These are phyloP conservation scores for Penicilliopsis zonata DNA, from an alignment of 495 filamentous ascomycete genomes.

Conservation along the genomic window DNA sequence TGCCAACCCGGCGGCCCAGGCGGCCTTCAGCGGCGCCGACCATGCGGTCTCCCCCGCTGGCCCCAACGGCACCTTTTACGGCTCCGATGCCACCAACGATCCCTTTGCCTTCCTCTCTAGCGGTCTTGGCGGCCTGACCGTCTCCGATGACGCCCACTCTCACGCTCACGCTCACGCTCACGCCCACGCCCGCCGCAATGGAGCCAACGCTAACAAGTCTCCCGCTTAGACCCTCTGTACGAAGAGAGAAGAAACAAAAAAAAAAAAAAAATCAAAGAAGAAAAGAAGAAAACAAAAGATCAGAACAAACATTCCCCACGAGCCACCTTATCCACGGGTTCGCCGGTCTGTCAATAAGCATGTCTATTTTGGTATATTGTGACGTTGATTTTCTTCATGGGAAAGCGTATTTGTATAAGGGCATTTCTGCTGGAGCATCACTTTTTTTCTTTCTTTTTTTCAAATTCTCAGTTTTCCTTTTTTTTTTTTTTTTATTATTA, in stretches of 20 bases:
- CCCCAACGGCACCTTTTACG: conserved; percentile 45
- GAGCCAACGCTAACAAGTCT: conserved; percentile 38
- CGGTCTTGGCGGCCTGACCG: conserved; percentile 67
- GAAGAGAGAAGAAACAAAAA: conserved; percentile 1
- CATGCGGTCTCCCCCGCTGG: conserved; percentile 46
- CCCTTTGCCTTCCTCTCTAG: conserved; percentile 85
- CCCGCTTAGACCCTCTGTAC: conserved; percentile 24
- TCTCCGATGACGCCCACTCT: conserved; percentile 64
- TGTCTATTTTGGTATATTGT: conserved; percentile 45
- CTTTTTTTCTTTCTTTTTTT: too few species aligned
- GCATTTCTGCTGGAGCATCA: too few species aligned
- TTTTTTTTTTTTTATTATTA: conserved; percentile 17
- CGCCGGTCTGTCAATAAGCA: conserved; percentile 26
- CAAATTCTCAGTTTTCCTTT: too few species aligned
- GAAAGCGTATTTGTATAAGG: conserved; percentile 42
- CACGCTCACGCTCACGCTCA: conserved; percentile 75
- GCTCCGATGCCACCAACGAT: conserved; percentile 53
- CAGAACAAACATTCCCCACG: too few species aligned
- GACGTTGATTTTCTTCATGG: conserved; percentile 51
- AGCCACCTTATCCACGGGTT: too few species aligned
- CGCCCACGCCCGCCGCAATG: conserved; percentile 65
- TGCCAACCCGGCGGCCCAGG: conserved; percentile 84
- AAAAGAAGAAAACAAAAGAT: neutral
- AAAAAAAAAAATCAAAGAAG: conserved; percentile 7
- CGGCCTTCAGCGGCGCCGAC: conserved; percentile 77